phyloP scores from a whole-genome alignment of 106 monocot species.

The Cymbidium sinense region DNA sequence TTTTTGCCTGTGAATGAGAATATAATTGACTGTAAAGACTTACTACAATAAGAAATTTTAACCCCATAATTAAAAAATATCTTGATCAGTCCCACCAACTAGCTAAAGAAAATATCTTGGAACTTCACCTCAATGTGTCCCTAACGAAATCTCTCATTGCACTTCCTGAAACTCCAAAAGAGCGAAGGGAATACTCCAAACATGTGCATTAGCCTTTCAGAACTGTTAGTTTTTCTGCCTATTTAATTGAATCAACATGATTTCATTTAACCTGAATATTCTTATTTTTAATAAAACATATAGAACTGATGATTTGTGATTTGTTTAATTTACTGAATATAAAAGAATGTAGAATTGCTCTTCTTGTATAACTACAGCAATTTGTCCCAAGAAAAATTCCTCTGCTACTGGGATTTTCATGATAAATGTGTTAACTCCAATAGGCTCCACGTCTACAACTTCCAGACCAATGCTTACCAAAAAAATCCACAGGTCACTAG shows the following conservation, averaged over 20 bases:
- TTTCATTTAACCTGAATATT: background rate
- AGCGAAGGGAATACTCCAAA: too few relatives aligned
- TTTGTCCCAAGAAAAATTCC: background rate
- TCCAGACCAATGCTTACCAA: background rate
- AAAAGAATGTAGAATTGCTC: background rate
- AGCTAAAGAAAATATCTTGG: too few relatives aligned
- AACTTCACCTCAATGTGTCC: too few relatives aligned
- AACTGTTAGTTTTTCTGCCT: background rate
- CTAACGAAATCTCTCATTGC: too few relatives aligned
- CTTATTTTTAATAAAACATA: background rate
- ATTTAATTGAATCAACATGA: background rate
- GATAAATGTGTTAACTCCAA: background rate
- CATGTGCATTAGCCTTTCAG: background rate
- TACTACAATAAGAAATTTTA: too few relatives aligned
- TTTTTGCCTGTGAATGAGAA: too few relatives aligned
- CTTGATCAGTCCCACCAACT: too few relatives aligned
- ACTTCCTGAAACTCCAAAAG: too few relatives aligned
- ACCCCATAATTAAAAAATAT: too few relatives aligned
- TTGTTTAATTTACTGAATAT: background rate
- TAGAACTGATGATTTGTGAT: background rate
- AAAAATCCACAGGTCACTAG: background rate
- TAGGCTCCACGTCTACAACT: background rate
- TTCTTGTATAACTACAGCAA: background rate
- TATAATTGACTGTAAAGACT: too few relatives aligned
- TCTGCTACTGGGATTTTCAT: background rate